Conservation (phyloP, 257 asterid genomes). For the Nicotiana paniculata region DNA sequence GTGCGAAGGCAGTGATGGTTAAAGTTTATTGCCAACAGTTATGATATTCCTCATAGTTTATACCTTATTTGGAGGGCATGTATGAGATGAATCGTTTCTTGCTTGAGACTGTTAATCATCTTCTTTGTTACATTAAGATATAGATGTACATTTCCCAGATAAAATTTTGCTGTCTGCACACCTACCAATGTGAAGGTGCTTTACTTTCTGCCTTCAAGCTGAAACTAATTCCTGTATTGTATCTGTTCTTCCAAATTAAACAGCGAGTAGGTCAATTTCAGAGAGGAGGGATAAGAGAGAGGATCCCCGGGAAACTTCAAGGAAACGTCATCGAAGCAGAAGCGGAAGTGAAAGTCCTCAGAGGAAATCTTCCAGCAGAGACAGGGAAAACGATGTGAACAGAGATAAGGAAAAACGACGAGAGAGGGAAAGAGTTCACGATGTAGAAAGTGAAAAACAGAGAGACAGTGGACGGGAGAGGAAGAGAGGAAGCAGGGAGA, state of each 20-base stretch:
- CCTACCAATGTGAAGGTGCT: background rate
- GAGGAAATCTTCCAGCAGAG: slow-evolving; percentile 45
- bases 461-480: background rate
- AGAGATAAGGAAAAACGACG: slow-evolving; percentile 34
- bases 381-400: slow-evolving; percentile 40
- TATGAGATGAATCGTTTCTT: no score
- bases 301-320: slow-evolving; percentile 44
- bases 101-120: background rate
- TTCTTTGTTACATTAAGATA: no score
- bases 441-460: background rate
- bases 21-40: no score
- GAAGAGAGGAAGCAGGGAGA: slow-evolving; percentile 66
- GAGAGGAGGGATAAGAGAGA: slow-evolving; percentile 56
- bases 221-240: background rate
- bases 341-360: slow-evolving; percentile 74
- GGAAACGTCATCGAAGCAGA: slow-evolving; percentile 63
- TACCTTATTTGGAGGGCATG: no score
- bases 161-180: background rate
- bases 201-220: background rate
- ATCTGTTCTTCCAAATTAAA: background rate
- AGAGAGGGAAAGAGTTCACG: slow-evolving; percentile 31
- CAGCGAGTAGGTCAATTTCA: slow-evolving; percentile 40
- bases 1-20: background rate
- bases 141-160: no score
- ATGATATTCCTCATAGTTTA: no score